Base-by-base conservation (phyloP, 1,284 basidiomycete genomes). In the Leccinum huronense region DNA sequence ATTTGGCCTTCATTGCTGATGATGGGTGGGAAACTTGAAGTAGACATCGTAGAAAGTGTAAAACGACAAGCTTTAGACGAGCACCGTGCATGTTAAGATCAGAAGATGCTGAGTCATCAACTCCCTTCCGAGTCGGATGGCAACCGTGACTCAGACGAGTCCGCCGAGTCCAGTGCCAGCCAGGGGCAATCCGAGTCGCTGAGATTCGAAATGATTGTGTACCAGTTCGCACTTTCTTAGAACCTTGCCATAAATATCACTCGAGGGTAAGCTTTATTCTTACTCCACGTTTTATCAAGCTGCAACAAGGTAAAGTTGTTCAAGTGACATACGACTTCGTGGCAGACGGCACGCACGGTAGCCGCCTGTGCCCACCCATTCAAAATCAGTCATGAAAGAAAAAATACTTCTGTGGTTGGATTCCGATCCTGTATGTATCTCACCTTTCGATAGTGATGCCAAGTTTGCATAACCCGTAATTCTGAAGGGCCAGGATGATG, bases 401-500 rank as follows among this genome's bases (percentile, higher is more conserved):
- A 57, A 27, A 3, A 62, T 59, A 2, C 68, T 72, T 56, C 63
- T 86, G 51, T 86, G 85, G 86, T 75, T 86, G 14, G 86, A 86
- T 66, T 83, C 79, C 40, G 86, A 86, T 70, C 84, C 85, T 4
- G 84, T 85, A 74, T 66, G 80, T 69, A 34, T 31, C 16, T 30
- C 48, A 1, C 19, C 51, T 55, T 42, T 14, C 42, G 27, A 16
- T 33, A 48, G 16, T 42, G 10, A n/a, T 60, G 8, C 19, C 5
- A 11, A 27, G 40, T 59, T 40, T 31, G 14, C 60, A 55, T 66
- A 30, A 65, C 53, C 33, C 8, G 36, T 13, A 23, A 42, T 33
- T 56, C 61, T 45, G 55, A 66, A 92, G 90, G 93, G 93, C 13
- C 93, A 95, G 70, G 93, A 94, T 70, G 93, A 94, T 78, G 92